Conservation (phyloP, 164 flowering plant genomes). For the Aristolochia contorta region DNA sequence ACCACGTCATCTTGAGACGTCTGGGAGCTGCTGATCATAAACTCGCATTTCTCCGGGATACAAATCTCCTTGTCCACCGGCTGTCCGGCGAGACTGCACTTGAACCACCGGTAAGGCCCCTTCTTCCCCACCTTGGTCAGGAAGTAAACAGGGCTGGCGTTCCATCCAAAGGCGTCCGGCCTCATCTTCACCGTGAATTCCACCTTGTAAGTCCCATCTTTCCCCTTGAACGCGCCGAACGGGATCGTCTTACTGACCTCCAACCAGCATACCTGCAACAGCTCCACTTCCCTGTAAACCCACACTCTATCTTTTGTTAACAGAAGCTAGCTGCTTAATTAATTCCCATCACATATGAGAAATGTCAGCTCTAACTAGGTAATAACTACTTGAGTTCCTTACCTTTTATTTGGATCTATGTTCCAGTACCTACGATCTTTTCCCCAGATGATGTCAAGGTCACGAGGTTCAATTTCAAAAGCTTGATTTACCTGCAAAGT, state of each 20-base stretch:
- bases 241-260: slow-evolving; percentile 14
- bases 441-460: slow-evolving; percentile 1
- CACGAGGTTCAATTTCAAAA: background rate
- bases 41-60: background rate
- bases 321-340: no score
- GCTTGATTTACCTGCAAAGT: no score
- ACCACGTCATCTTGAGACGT: background rate
- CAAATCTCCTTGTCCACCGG: no score
- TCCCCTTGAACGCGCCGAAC: background rate
- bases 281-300: slow-evolving; percentile 13
- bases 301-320: no score
- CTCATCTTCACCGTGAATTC: slow-evolving; percentile 14
- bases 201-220: slow-evolving; percentile 5
- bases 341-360: no score
- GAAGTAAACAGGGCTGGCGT: slow-evolving; percentile 10
- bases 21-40: no score
- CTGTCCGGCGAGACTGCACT: background rate
- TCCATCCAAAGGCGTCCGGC: slow-evolving; percentile 31
- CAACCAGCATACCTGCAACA: slow-evolving; percentile 29
- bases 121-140: slow-evolving; percentile 25
- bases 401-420: background rate
- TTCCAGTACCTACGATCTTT: background rate
- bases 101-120: slow-evolving; percentile 13
- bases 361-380: no score
- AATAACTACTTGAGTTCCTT: no score